Evolutionary conservation across 2,329 filamentous ascomycete species (phyloP), one percentile per base, ranked within the genome.

Genomic region (Botrytis tulipae): DNA sequence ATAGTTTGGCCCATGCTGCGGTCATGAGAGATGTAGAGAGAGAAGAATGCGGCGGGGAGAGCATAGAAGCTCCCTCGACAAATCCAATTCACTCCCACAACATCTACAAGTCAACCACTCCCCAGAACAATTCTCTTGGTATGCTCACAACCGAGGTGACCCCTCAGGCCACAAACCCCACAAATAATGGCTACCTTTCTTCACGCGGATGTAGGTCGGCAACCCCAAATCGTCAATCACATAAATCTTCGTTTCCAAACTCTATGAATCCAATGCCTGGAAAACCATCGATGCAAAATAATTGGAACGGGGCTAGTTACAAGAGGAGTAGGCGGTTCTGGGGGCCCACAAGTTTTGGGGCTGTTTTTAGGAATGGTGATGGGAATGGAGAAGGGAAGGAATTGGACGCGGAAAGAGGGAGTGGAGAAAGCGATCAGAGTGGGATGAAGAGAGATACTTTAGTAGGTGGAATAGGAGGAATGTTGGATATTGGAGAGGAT

Each of bases 341-440:
- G 60, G 79, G 79, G 1, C 78, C 78, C 4, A 80, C 79, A 1
- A 79, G 76, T 60, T 80, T 79, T 69, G 76, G 76, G n/a, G 76
- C 79, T 37, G 75, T 80, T 2, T 80, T 79, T 60, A 73, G 73
- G 4, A 77, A 80, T 62, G 29, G 51, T 25, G 29, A 48, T 37
- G 48, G 46, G 14, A 40, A n/a, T 42, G 48, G 18, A 14, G 35
- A 22, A 8, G 16, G 22, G 29, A n/a, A 42, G 22, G 68, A 16
- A 32, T n/a, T 40, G 20, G 40, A 22, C 16, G 7, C 14, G 42
- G 18, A 44, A 44, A 25, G 40, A 32, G 12, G 12, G 25, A 16
- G 25, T n/a, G 25, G 12, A 54, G 48, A 16, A 16, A 6, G 48
- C 14, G 14, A 46, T 61, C 20, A n/a, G 4, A 46, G 35, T 29